These are phyloP conservation scores for Psilocybe cyanescens DNA, from an alignment of 768 basidiomycete species.

Conservation along the genomic window DNA sequence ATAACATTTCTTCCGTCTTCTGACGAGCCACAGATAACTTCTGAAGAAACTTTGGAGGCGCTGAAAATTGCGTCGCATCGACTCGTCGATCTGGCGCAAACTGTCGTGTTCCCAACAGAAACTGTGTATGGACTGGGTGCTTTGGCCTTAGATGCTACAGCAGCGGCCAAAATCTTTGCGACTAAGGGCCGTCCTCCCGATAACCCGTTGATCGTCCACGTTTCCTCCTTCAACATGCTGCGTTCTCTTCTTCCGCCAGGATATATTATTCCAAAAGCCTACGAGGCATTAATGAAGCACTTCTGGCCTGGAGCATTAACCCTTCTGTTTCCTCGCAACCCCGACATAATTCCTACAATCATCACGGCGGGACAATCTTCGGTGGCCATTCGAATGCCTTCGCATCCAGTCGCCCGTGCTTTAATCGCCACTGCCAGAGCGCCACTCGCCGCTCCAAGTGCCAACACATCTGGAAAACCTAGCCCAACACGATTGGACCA, in stretches of 20 bases:
- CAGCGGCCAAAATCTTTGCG: slow-evolving; percentile 76
- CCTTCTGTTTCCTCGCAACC: slow-evolving; percentile 82
- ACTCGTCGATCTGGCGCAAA: slow-evolving; percentile 49
- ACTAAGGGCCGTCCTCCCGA: slow-evolving; percentile 93
- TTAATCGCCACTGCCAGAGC: slow-evolving; percentile 75
- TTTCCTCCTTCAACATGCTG: slow-evolving; percentile 87
- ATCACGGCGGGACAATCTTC: slow-evolving; percentile 82
- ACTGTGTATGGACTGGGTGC: slow-evolving; percentile 99
- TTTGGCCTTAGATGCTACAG: slow-evolving; percentile 65
- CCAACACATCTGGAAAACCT: slow-evolving; percentile 93
- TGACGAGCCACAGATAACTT: slow-evolving; percentile 53
- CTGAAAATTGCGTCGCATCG: slow-evolving; percentile 59
- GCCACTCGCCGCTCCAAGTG: slow-evolving; percentile 93
- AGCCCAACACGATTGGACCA: slow-evolving; percentile 91
- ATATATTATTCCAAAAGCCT: slow-evolving; percentile 66
- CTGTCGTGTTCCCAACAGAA: slow-evolving; percentile 94
- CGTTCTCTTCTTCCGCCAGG: slow-evolving; percentile 66
- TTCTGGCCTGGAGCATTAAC: slow-evolving; percentile 98
- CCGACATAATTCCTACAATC: slow-evolving; percentile 63
- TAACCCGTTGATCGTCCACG: slow-evolving; percentile 97
- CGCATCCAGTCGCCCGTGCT: slow-evolving; percentile 90
- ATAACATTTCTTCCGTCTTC: slow-evolving; percentile 55
- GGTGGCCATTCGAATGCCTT: slow-evolving; percentile 92
- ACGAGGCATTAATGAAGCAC: slow-evolving; percentile 72
- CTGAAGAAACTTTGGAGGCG: slow-evolving; percentile 52